Percentiles rank a stretch among this genome's conserved stretches.
phyloP scores from a whole-genome alignment of 192 early-diverging fungal species.

The Phlyctochytrium bullatum region DNA sequence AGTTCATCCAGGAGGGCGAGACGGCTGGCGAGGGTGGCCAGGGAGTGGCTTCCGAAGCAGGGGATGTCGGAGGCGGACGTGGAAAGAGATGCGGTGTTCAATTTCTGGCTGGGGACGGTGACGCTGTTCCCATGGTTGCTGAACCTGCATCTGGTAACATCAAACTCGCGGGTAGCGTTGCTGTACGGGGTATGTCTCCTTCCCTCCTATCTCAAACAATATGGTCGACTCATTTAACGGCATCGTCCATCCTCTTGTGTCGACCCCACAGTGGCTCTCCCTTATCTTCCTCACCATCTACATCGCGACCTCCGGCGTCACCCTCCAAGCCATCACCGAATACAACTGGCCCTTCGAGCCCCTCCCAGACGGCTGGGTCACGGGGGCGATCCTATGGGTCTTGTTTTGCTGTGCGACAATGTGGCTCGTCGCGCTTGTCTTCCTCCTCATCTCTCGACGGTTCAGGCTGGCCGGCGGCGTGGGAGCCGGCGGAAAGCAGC shows the following conservation, averaged over 20 bases:
- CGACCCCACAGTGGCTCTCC: not conserved
- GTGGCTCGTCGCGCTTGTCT: no score
- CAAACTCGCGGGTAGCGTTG: not conserved
- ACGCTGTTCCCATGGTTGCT: not conserved
- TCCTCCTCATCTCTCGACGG: no score
- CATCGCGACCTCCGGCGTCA: not conserved
- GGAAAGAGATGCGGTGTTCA: not conserved
- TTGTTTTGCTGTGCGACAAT: not conserved
- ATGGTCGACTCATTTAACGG: not conserved
- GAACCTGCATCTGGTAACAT: not conserved
- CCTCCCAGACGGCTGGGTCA: not conserved
- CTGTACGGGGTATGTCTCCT: not conserved
- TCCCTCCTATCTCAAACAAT: not conserved
- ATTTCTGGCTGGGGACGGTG: not conserved
- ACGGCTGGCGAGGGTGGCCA: no score
- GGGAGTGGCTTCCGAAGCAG: no score
- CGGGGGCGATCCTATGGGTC: not conserved
- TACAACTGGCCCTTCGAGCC: constrained; percentile 1
- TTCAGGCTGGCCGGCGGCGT: no score
- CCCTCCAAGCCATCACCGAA: not conserved
- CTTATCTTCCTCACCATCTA: not conserved
- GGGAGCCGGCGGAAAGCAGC: no score
- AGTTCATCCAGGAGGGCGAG: no score
- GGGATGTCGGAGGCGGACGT: not conserved
- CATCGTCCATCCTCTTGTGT: no score